Base-by-base conservation (phyloP, 805 yeast genomes). In the Isabelozyma pseudorhagii region DNA sequence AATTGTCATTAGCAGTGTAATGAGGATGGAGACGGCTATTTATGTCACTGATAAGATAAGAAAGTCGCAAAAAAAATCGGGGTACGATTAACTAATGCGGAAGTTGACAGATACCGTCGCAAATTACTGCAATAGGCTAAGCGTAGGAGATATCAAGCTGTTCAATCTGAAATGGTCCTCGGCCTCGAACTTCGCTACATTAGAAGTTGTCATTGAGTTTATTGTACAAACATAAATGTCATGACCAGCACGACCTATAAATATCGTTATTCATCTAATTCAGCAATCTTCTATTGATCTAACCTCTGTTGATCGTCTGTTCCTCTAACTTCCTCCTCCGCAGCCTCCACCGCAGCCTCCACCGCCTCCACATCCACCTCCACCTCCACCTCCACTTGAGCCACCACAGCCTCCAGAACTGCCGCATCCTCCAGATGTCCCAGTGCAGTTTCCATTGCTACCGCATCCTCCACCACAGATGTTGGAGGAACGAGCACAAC, bases 281-380 rank as follows among this genome's bases (percentile, higher is more conserved):
- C 17, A 15, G 17, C 17, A 15, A 15, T 15, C 17, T 15, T 15
- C 17, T 15, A 15, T 15, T 15, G 17, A 15, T 15, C 17, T 15
- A 15, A 15, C 17, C 17, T 15, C 17, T 15, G 17, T 15, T 15
- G 17, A 15, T 15, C 2, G 17, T 15, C 17, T 15, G 17, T 15
- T 15, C 17, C 17, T 21, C 25, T 21, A 21, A 21, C 25, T 21
- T 21, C 44, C 13, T 27, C 43, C 17, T 14, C 29, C 28, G 3
- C 48, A 38, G 15, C 48, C 15, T 28, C 44, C 39, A 3, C 48
- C 48, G n/a, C 38, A 4, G 4, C 44, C 18, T 25, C 44, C 48
- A 15, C 48, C 5, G 5, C 25, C 25, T 21, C 25, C 25, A 5
- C 25, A 3, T 21, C 25, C 25, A 6, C 25, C 2, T 4, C 25